These are phyloP conservation scores for Uncinocarpus reesii DNA, from an alignment of 2,329 filamentous ascomycete genomes.

Conservation along the genomic window DNA sequence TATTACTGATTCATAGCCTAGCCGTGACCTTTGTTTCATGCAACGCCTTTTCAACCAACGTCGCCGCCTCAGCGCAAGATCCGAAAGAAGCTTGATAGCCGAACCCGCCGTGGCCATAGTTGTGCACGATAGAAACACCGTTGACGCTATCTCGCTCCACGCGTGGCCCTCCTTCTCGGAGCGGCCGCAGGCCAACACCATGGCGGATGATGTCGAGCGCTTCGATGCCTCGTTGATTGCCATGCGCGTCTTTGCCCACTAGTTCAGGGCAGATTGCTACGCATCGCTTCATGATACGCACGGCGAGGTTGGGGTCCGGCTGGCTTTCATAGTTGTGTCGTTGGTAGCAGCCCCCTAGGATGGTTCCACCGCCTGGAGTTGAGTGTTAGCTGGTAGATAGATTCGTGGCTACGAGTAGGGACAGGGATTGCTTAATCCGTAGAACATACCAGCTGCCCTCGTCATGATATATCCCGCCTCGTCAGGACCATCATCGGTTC, in stretches of 20 bases:
- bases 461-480: slow-evolving; percentile 77
- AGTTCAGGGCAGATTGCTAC: slow-evolving; percentile 30
- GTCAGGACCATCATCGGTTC: slow-evolving; percentile 60
- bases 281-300: slow-evolving; percentile 68
- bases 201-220: slow-evolving; percentile 67
- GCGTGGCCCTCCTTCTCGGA: slow-evolving; percentile 61
- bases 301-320: slow-evolving; percentile 67
- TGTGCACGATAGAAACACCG: slow-evolving; percentile 44
- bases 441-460: slow-evolving; percentile 45
- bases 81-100: slow-evolving; percentile 62
- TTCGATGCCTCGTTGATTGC: slow-evolving; percentile 47
- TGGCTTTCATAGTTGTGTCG: slow-evolving; percentile 68
- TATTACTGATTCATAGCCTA: slow-evolving; percentile 22
- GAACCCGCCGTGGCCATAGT: slow-evolving; percentile 39
- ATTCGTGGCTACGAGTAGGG: neutral
- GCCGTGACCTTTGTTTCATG: slow-evolving; percentile 23
- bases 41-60: slow-evolving; percentile 51
- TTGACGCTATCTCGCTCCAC: slow-evolving; percentile 61
- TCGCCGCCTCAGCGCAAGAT: slow-evolving; percentile 55
- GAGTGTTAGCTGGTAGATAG: slow-evolving; percentile 2
- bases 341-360: slow-evolving; percentile 79
- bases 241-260: slow-evolving; percentile 41
- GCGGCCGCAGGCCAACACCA: slow-evolving; percentile 69
- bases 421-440: neutral
- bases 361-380: slow-evolving; percentile 58